Evolutionary conservation across 139 green algal species (phyloP), one percentile per base, ranked within the genome.

Genomic region (Chlorella sp.): DNA sequence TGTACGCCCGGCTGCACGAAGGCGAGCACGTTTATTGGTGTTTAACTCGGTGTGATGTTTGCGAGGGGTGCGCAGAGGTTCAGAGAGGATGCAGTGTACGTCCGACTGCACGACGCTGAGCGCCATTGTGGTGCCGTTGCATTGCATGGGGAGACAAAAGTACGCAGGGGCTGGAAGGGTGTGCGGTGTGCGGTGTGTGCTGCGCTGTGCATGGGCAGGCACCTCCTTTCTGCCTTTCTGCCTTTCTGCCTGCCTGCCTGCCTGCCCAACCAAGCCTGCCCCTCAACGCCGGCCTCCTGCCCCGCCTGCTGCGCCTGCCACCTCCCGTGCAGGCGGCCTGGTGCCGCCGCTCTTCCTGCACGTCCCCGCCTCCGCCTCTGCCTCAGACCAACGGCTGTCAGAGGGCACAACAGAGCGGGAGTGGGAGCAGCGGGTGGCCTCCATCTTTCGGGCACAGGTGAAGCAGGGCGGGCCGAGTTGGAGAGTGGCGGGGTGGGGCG

Each of bases 341-440:
- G 87, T 80, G 0, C 94, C 94, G 39, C 94, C 94, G 15, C 88
- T 96, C 15, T 95, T 95, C 93, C 57, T 96, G 26, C 94, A 95
- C 89, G 86, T 71, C 15, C 81, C 85, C 21, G 64, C 66, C n/a
- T 53, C 19, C 22, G 64, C 86, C 18, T 36, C 60, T 61, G 77
- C 86, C 0, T 28, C 19, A 12, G 90, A 92, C 42, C 60, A 61
- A 0, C 87, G 85, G 34, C 83, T 95, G 36, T 83, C 30, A 30
- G 92, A 94, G 66, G 53, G 83, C 73, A 89, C 73, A 40, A 48
- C 87, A 42, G 93, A 95, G 80, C 48, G 53, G 36, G 93, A 94
- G 81, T 95, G 93, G 92, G 81, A 92, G 88, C 89, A 81, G 39
- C 77, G 93, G 3, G 84, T 93, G 68, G 64, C 79, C 28, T 57